Evolutionary conservation across 2,329 filamentous ascomycete genomes (phyloP).

Genomic region (Cytospora piceae): DNA sequence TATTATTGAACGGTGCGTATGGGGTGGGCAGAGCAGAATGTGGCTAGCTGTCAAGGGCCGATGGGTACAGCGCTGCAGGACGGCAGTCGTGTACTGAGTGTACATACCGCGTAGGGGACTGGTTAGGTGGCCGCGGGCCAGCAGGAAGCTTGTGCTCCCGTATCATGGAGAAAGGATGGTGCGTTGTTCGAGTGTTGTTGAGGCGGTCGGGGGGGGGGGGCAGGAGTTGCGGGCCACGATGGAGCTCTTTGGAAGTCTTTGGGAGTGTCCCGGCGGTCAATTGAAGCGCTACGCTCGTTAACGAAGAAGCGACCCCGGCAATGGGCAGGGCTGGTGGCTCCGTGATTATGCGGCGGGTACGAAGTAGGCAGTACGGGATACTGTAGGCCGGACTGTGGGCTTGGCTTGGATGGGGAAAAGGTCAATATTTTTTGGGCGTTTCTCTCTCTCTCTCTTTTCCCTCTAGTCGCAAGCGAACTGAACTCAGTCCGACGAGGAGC

Average conservation of each 20-base stretch:
- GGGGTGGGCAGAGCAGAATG: slow-evolving; percentile 3
- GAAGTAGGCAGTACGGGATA: slow-evolving; percentile 1
- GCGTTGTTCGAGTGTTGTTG: slow-evolving; percentile 20
- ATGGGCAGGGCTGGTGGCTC: slow-evolving; percentile 15
- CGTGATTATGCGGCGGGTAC: slow-evolving; percentile 5
- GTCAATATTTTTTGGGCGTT: slow-evolving; percentile 8
- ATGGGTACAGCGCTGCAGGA: slow-evolving; percentile 1
- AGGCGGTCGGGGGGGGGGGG: slow-evolving; percentile 11
- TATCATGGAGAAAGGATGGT: slow-evolving; percentile 48
- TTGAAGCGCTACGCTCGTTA: slow-evolving; percentile 26
- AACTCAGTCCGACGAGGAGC: slow-evolving; percentile 31
- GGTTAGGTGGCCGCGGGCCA: slow-evolving; percentile 62
- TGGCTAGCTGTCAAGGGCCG: slow-evolving; percentile 4
- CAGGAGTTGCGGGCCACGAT: slow-evolving; percentile 17
- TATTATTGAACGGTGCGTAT: slow-evolving; percentile 14
- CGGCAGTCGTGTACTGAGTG: slow-evolving; percentile 20
- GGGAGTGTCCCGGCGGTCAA: slow-evolving; percentile 24
- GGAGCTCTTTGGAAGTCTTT: slow-evolving; percentile 9
- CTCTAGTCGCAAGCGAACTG: slow-evolving; percentile 8
- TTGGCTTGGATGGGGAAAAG: slow-evolving; percentile 24
- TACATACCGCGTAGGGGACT: slow-evolving; percentile 60
- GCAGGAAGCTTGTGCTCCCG: slow-evolving; percentile 60
- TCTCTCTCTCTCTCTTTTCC: background rate
- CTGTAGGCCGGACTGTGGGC: slow-evolving; percentile 14
- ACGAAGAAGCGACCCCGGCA: slow-evolving; percentile 17